Percentiles rank a stretch among this genome's conserved stretches.
Evolutionary conservation across 306 rosid species (phyloP).

Genomic region (Medicago arabica): DNA sequence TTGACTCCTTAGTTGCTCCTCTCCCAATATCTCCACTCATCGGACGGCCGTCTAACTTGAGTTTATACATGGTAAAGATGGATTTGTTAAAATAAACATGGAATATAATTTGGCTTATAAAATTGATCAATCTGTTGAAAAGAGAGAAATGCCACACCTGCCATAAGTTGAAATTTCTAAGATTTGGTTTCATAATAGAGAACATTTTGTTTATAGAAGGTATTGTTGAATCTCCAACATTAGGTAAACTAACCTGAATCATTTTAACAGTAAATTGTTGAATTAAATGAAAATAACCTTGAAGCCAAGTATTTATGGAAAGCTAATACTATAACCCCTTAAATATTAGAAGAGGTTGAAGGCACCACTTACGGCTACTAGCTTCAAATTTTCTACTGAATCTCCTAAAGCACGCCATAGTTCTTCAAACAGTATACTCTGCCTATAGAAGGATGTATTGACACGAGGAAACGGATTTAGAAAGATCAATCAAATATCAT

Average conservation of each 20-base stretch:
- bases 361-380: slow-evolving; percentile 70
- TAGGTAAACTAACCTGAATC: slow-evolving; percentile 86
- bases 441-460: slow-evolving; percentile 51
- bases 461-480: slow-evolving; percentile 31
- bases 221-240: slow-evolving; percentile 68
- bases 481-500: slow-evolving; percentile 20
- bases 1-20: slow-evolving; percentile 87
- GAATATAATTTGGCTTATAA: slow-evolving; percentile 34
- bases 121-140: slow-evolving; percentile 23
- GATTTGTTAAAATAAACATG: slow-evolving; percentile 35
- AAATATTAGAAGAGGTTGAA: slow-evolving; percentile 16
- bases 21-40: slow-evolving; percentile 98
- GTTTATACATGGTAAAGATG: slow-evolving; percentile 38
- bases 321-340: not conserved
- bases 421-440: slow-evolving; percentile 57
- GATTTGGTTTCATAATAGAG: slow-evolving; percentile 71
- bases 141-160: slow-evolving; percentile 61
- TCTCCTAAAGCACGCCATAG: slow-evolving; percentile 83
- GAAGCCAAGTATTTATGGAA: slow-evolving; percentile 9
- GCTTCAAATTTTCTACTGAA: slow-evolving; percentile 59
- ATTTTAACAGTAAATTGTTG: slow-evolving; percentile 17
- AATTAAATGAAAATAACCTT: slow-evolving; percentile 20
- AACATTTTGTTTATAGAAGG: slow-evolving; percentile 72
- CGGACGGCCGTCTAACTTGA: slow-evolving; percentile 92
- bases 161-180: slow-evolving; percentile 77